Conservation (phyloP, 257 asterid genomes). For the Lycium barbarum region DNA sequence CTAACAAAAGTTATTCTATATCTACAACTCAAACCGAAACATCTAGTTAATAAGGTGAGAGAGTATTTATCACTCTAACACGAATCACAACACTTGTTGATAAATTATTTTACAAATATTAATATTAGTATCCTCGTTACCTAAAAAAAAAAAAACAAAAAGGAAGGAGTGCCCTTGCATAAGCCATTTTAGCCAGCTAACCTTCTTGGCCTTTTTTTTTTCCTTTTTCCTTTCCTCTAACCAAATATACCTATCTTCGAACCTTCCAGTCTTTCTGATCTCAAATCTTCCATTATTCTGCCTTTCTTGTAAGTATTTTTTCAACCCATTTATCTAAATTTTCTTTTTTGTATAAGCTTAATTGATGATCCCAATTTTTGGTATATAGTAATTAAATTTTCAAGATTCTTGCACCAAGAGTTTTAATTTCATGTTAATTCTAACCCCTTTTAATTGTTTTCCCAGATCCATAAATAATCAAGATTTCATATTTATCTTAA, state of each 20-base stretch:
- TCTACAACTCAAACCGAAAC: too few relatives aligned
- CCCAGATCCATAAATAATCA: conserved; percentile 15
- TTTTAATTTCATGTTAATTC: neutral
- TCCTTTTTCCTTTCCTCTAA: neutral
- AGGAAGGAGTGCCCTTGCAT: neutral
- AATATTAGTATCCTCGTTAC: too few relatives aligned
- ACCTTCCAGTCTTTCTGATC: conserved; percentile 22
- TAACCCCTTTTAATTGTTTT: conserved; percentile 15
- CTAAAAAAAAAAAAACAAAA: too few relatives aligned
- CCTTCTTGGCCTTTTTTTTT: neutral
- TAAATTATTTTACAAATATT: too few relatives aligned
- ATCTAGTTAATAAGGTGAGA: too few relatives aligned
- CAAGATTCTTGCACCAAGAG: conserved; percentile 15
- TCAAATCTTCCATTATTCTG: conserved; percentile 16
- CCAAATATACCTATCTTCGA: neutral
- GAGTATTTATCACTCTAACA: too few relatives aligned
- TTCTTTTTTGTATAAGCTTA: neutral
- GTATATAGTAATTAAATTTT: neutral
- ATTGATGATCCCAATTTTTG: neutral
- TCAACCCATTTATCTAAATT: neutral
- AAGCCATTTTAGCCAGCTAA: conserved; percentile 13
- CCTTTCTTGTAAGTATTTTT: conserved; percentile 11
- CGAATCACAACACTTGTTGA: too few relatives aligned
- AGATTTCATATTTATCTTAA: neutral
- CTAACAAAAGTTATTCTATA: too few relatives aligned